Evolutionary conservation across 495 filamentous ascomycete species (phyloP).

Genomic region (Melanomma pulvis-pyrius): DNA sequence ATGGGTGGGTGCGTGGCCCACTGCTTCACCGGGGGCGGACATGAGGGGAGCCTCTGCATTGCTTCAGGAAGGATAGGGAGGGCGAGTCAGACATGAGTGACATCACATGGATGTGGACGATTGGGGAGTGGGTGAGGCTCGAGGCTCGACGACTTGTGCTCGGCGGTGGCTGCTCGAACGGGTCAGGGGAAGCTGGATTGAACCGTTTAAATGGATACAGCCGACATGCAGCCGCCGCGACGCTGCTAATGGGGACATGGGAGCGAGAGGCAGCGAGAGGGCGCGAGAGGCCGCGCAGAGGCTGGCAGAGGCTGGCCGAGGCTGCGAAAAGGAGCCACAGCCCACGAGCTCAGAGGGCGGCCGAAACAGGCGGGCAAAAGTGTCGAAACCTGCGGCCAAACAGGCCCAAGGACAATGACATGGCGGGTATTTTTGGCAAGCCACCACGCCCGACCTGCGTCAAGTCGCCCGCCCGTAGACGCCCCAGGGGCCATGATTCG

Average conservation of each 20-base stretch:
- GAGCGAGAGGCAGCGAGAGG: too few species aligned
- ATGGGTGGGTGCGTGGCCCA: too few species aligned
- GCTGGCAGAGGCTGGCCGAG: too few species aligned
- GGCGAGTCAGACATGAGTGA: background rate
- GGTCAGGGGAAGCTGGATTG: slow-evolving; percentile 17
- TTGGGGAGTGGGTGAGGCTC: slow-evolving; percentile 7
- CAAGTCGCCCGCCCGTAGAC: slow-evolving; percentile 3
- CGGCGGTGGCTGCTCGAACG: background rate
- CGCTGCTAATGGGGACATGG: background rate
- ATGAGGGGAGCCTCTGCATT: too few species aligned
- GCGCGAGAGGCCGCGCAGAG: too few species aligned
- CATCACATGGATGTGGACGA: background rate
- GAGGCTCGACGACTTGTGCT: slow-evolving; percentile 1
- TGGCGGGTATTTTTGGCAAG: slow-evolving; percentile 28
- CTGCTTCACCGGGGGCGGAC: background rate
- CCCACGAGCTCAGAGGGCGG: background rate
- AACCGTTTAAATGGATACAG: background rate
- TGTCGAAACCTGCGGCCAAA: slow-evolving; percentile 13
- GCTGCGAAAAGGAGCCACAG: background rate
- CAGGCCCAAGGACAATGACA: slow-evolving; percentile 1
- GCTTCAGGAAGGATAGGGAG: too few species aligned
- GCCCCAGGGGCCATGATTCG: slow-evolving; percentile 15
- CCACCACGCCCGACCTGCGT: slow-evolving; percentile 15
- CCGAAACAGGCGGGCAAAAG: slow-evolving; percentile 11
- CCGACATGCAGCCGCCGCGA: background rate